These are phyloP conservation scores for Theobroma cacao DNA, from an alignment of 345 rosid species.

Conservation along the genomic window DNA sequence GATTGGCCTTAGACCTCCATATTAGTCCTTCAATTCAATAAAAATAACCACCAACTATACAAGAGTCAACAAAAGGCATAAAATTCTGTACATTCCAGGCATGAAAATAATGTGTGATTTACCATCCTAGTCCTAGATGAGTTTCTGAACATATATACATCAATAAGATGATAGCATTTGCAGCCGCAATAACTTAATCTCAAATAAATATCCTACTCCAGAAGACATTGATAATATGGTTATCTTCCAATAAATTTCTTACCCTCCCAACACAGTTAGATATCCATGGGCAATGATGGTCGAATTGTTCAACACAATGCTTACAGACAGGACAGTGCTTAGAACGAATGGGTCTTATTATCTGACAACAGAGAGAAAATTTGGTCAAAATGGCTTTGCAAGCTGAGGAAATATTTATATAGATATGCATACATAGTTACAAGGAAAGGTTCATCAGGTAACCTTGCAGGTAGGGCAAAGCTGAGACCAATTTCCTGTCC, in stretches of 20 bases:
- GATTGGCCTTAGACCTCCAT: not conserved
- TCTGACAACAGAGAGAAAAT: constrained; percentile 36
- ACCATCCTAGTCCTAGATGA: not conserved
- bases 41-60: too few species aligned
- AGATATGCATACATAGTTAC: not conserved
- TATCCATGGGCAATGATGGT: constrained; percentile 99
- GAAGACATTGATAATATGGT: constrained; percentile 2
- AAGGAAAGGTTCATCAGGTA: constrained; percentile 12
- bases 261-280: constrained; percentile 64
- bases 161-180: not conserved
- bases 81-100: not conserved
- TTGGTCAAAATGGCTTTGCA: not conserved
- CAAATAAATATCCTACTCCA: not conserved
- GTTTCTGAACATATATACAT: too few species aligned
- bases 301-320: constrained; percentile 86
- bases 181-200: not conserved
- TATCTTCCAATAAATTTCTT: not conserved
- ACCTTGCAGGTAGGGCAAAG: constrained; percentile 99
- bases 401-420: not conserved
- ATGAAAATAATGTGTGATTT: not conserved
- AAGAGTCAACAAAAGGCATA: not conserved
- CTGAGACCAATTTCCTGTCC: constrained; percentile 93
- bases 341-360: constrained; percentile 86
- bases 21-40: not conserved
- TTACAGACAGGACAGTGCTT: constrained; percentile 92